Percentiles rank a stretch among this genome's conserved stretches.
Conservation (phyloP, 1,139 yeast species). For the Nadsonia commutata region DNA sequence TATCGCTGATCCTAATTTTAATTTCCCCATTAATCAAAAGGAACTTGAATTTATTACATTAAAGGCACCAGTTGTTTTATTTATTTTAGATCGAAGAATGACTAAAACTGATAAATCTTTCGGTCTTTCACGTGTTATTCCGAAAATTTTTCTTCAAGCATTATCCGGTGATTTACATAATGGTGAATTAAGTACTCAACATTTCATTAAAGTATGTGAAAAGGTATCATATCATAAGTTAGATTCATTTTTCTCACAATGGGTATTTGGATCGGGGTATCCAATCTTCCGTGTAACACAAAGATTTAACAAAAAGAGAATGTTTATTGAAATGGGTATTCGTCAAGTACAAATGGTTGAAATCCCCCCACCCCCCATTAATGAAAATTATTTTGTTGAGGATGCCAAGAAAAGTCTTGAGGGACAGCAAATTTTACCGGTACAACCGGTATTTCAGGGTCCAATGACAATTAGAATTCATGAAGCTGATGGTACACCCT, state of each 20-base stretch:
- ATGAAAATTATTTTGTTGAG: slow-evolving; percentile 25
- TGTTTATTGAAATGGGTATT: slow-evolving; percentile 88
- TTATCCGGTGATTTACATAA: slow-evolving; percentile 86
- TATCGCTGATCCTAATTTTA: slow-evolving; percentile 48
- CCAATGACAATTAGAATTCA: slow-evolving; percentile 96
- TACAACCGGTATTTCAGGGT: slow-evolving; percentile 35
- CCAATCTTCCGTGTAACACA: slow-evolving; percentile 85
- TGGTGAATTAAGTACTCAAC: slow-evolving; percentile 65
- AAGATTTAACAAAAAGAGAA: slow-evolving; percentile 81
- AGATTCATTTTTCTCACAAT: slow-evolving; percentile 75
- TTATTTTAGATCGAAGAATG: slow-evolving; percentile 80
- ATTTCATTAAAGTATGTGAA: slow-evolving; percentile 86
- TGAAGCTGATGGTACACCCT: slow-evolving; percentile 98
- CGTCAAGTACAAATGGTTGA: slow-evolving; percentile 75
- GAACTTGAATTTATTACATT: slow-evolving; percentile 52
- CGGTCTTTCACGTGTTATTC: slow-evolving; percentile 82
- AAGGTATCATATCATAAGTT: slow-evolving; percentile 80
- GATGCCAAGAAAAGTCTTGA: slow-evolving; percentile 12
- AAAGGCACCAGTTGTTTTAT: slow-evolving; percentile 77
- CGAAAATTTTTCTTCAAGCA: slow-evolving; percentile 82
- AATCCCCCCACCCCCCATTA: slow-evolving; percentile 25
- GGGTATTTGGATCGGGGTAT: slow-evolving; percentile 84
- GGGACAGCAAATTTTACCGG: slow-evolving; percentile 2
- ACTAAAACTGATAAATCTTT: slow-evolving; percentile 90
- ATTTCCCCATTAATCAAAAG: slow-evolving; percentile 52